These are phyloP conservation scores for Boletus edulis DNA, from an alignment of 768 basidiomycete genomes.

Conservation along the genomic window DNA sequence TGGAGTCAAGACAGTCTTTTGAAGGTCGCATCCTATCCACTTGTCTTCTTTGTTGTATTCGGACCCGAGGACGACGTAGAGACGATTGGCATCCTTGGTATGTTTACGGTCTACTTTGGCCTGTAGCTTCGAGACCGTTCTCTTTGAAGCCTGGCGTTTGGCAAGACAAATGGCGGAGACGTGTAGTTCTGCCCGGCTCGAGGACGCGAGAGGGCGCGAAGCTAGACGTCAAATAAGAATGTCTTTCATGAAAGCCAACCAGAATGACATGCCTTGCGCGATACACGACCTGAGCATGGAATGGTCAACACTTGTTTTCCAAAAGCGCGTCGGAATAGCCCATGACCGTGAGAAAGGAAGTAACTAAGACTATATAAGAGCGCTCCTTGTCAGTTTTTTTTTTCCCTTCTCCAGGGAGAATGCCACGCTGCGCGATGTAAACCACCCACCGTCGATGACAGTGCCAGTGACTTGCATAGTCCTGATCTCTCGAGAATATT, in stretches of 20 bases:
- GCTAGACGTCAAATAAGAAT: constrained; percentile 19
- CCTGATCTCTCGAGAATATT: constrained; percentile 54
- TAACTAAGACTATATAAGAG: constrained; percentile 23
- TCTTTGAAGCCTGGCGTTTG: constrained; percentile 35
- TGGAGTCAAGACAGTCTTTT: constrained; percentile 57
- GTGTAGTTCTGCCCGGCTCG: constrained; percentile 44
- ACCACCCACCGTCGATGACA: constrained; percentile 53
- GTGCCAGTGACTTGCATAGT: constrained; percentile 61
- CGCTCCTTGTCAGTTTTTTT: constrained; percentile 1
- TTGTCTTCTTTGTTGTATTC: constrained; percentile 59
- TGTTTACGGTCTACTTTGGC: constrained; percentile 40
- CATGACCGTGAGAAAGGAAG: constrained; percentile 39
- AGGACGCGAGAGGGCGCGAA: constrained; percentile 41
- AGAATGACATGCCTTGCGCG: constrained; percentile 16
- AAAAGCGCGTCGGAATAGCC: background rate
- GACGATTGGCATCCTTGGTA: constrained; percentile 42
- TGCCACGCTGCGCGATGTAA: constrained; percentile 67
- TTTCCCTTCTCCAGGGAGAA: constrained; percentile 42
- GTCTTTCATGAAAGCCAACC: background rate
- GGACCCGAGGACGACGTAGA: constrained; percentile 74
- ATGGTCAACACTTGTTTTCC: background rate
- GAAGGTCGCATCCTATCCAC: constrained; percentile 69
- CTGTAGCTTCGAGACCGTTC: constrained; percentile 45
- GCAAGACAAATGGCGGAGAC: constrained; percentile 43
- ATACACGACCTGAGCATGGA: constrained; percentile 30